Base-by-base conservation (phyloP, 306 rosid species). In the Corylus avellana region DNA sequence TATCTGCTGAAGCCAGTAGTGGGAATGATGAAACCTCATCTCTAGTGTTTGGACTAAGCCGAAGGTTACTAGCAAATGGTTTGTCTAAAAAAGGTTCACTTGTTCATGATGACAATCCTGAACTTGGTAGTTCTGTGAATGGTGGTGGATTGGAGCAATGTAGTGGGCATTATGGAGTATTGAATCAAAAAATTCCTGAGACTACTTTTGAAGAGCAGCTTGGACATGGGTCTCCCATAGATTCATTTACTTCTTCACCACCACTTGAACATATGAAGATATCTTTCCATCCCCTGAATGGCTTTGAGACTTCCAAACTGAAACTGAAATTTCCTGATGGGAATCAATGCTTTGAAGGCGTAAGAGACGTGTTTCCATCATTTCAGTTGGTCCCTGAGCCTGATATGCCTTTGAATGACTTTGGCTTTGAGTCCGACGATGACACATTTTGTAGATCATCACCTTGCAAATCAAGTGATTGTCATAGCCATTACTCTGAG, bases 391-490 rank as follows among this genome's bases (percentile, higher is more conserved):
- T 90, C 46, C 97, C 97, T 11, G 98, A 90, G 57, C 71, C 88
- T 86, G 83, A 91, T 76, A 73, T 84, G 72, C 87, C 90, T 77
- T 70, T 85, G 76, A 91, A 89, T 77, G 97, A 86, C 67, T 81
- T 88, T 73, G 88, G 75, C 74, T 90, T 80, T 57, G 89, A 93
- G 75, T 90, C 97, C 50, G 99, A 89, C 25, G 91, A 91, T 75
- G 99, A 93, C 87, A 95, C 99, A 17, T 95, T 95, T 86, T 91
- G 98, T 84, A 87, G 96, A 89, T 93, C 98, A 62, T 90, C 99
- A 84, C 88, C 98, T 8, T 85, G 75, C 82, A 70, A 79, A 69
- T 91, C 98, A 44, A 91, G 90, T 80, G 99, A 90, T 80, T 88
- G 91, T 68, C 90, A 77, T 75, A 95, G 96, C 81, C 89, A 80